Evolutionary conservation across 345 rosid species (phyloP).

Genomic region (Bruguiera gymnorhiza): DNA sequence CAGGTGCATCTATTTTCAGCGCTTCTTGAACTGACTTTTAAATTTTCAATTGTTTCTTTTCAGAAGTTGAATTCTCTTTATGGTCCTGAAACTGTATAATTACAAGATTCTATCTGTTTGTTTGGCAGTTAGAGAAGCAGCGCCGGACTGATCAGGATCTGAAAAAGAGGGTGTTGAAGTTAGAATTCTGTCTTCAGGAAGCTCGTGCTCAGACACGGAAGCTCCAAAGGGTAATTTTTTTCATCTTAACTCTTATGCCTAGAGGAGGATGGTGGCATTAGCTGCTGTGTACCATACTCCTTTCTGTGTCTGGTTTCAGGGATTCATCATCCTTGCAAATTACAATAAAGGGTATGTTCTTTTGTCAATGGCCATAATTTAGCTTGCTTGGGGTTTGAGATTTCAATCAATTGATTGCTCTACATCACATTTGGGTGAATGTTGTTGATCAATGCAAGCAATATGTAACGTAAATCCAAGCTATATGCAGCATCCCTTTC

Average conservation of each 20-base stretch:
- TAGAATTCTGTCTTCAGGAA: slow-evolving; percentile 93
- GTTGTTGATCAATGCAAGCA: too few relatives aligned
- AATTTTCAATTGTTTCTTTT: neutral
- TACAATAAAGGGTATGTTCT: neutral
- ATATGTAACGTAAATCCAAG: too few relatives aligned
- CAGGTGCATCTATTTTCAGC: slow-evolving; percentile 46
- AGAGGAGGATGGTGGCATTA: neutral
- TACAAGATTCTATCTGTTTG: slow-evolving; percentile 15
- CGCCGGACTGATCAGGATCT: slow-evolving; percentile 77
- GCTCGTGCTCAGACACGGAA: slow-evolving; percentile 78
- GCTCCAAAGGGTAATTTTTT: slow-evolving; percentile 61
- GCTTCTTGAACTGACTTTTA: neutral
- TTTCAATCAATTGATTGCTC: neutral
- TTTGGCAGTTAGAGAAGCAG: slow-evolving; percentile 77
- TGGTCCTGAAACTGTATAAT: neutral
- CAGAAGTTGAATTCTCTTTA: neutral
- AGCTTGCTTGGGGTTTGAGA: neutral
- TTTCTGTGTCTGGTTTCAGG: neutral
- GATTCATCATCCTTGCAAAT: neutral
- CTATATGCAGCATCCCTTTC: too few relatives aligned
- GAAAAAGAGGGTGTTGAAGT: slow-evolving; percentile 78
- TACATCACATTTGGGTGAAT: neutral
- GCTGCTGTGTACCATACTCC: neutral
- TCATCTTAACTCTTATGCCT: neutral
- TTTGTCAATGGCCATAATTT: neutral